Evolutionary conservation across 2,329 filamentous ascomycete species (phyloP), one percentile per base, ranked within the genome.

Genomic region (Ceratocystis cubensis): DNA sequence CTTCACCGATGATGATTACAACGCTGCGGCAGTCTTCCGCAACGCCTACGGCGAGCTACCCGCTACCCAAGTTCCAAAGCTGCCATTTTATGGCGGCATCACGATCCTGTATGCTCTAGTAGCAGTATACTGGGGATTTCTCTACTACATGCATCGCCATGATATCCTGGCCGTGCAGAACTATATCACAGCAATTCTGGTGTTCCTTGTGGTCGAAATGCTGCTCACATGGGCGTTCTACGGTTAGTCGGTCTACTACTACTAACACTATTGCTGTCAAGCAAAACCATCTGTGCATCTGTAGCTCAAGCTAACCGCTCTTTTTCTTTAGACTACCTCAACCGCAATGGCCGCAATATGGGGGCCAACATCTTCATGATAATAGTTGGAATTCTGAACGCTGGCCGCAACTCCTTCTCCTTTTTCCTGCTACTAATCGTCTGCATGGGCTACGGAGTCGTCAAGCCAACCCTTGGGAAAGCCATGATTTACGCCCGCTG

Each of bases 211-310:
- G 17, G 78, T 97, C 17, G 94, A 99, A 75, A 96, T 97, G 86
- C 80, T 97, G 73, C 92, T 97, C 84, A 99, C 94, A 1, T 99
- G 94, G 94, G 91, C 91, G 56, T 99, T 96, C 78, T 99, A 97
- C 75, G 86, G 87, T 89, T 79, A 68, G 80, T 53, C 41, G 1
- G 15, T 17, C 33, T n/a, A 13, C 8, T 8, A 17, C 66, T 25
- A 53, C 62, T 56, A 48, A 78, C 17, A 37, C 17, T 56, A 59
- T 30, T 41, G 37, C 37, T 41, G 13, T 15, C 37, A 41, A 15
- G 10, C 13, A 15, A 41, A 41, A 0, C 10, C 37, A 41, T 41
- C 37, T 15, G 37, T 4, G 3, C 13, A 41, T 15, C 13, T 41
- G 37, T 41, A 41, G 10, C 37, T 13, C 37, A 41, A 41, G 30